Percentiles rank a stretch among this genome's conserved stretches.
Conservation (phyloP, 306 rosid species). For the Rosa rugosa region DNA sequence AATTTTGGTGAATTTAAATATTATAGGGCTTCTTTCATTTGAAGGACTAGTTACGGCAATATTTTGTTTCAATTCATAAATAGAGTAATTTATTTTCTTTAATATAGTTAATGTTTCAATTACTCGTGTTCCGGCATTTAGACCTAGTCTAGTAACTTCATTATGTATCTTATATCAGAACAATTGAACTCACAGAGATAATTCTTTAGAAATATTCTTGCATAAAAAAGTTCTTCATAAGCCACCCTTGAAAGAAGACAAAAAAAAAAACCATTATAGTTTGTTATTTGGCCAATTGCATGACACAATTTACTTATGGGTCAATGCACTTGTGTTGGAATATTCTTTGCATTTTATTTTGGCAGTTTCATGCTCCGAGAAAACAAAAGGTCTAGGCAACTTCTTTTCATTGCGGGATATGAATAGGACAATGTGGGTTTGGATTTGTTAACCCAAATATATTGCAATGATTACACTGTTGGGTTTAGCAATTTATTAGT, state of each 20-base stretch:
- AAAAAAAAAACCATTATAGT: not conserved
- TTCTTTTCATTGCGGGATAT: not conserved
- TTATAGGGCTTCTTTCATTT: not conserved
- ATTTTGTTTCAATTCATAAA: not conserved
- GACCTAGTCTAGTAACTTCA: not conserved
- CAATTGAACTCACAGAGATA: not conserved
- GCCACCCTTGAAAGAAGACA: not conserved
- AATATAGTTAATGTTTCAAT: not conserved
- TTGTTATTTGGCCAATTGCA: not conserved
- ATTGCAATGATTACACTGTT: not conserved
- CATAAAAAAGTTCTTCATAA: not conserved
- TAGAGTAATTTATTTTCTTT: not conserved
- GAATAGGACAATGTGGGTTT: not conserved
- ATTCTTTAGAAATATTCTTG: not conserved
- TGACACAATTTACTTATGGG: not conserved
- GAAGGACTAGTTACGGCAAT: not conserved
- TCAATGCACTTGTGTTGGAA: not conserved
- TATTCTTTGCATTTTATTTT: not conserved
- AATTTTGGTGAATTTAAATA: slow-evolving; percentile 12
- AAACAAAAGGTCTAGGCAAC: too few relatives aligned
- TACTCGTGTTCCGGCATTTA: not conserved
- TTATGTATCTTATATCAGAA: not conserved
- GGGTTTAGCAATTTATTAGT: not conserved
- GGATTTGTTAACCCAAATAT: not conserved
- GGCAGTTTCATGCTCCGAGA: not conserved